Base-by-base conservation (phyloP, 2,329 filamentous ascomycete species). In the Salinomyces thailandicus region DNA sequence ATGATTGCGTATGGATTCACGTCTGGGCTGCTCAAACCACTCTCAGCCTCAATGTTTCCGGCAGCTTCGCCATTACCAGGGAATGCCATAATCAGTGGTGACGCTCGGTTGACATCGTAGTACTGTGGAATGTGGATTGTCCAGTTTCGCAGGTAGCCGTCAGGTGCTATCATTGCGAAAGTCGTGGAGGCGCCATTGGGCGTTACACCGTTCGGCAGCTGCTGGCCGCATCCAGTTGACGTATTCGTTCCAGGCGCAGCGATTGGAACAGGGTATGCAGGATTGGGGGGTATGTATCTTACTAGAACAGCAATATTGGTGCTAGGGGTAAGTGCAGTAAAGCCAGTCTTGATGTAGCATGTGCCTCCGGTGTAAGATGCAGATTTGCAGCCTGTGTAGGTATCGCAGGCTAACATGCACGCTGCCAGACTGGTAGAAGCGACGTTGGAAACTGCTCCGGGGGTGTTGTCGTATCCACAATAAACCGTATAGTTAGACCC, bases 11-110 rank as follows among this genome's bases (percentile, higher is more conserved):
- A 45, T 4, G 62, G 60, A 17, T 66, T 67, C 40, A 61, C 61
- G 1, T 46, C 47, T 2, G 52, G 45, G 38, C 68, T 63, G 16
- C 60, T 62, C 41, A 68, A 62, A 22, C 62, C 58, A 11, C 63
- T 63, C 3, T 68, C 49, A 1, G 45, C 37, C 44, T 66, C 59
- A 39, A 67, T 58, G 7, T 53, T 52, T 18, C 50, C 36, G 31
- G 57, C 57, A 27, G 55, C 48, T 20, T 60, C 55, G 11, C 42
- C 46, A 2, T 61, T 56, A 3, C 66, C 66, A 33, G 67, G 64
- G 44, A 62, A 68, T 0, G 61, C 66, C 16, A 69, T 52, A 19
- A 68, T 65, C 20, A 69, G 37, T 1, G 64, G 59, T 0, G 59
- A 53, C 1, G 61, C 55, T 3, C 36, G 56, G 33, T 55, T 50